Conservation (phyloP, 208 protist genomes). For the Trypanosoma congolense region DNA sequence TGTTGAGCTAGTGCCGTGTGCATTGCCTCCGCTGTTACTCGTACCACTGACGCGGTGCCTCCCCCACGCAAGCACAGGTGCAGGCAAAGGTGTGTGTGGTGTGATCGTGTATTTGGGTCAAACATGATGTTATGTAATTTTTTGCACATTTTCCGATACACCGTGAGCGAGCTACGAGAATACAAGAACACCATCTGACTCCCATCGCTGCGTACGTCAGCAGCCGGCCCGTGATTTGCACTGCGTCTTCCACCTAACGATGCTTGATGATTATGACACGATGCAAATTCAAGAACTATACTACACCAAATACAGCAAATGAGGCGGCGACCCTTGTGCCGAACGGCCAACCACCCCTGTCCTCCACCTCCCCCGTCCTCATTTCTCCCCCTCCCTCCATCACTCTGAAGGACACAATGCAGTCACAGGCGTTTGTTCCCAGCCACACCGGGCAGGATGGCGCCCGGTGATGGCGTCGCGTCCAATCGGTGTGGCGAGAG, state of each 20-base stretch:
- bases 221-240: background rate
- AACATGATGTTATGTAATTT: conserved; percentile 6
- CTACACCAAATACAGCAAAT: background rate
- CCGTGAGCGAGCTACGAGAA: conserved; percentile 9
- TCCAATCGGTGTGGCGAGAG: conserved; percentile 6
- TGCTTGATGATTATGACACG: conserved; percentile 11
- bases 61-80: no score
- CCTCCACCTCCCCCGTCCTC: no score
- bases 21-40: conserved; percentile 33
- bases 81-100: no score
- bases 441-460: conserved; percentile 4
- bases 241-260: conserved; percentile 2
- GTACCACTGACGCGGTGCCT: conserved; percentile 19
- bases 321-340: no score
- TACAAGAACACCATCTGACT: conserved; percentile 4
- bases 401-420: no score
- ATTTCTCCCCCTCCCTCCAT: no score
- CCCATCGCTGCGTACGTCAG: no score
- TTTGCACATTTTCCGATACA: conserved; percentile 15
- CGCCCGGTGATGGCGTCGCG: conserved; percentile 1
- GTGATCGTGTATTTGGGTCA: no score
- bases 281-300: conserved; percentile 5
- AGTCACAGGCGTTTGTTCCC: background rate
- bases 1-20: conserved; percentile 19
- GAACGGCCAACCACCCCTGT: no score